Evolutionary conservation across 2,329 filamentous ascomycete genomes (phyloP).

Genomic region (Metarhizium brunneum): DNA sequence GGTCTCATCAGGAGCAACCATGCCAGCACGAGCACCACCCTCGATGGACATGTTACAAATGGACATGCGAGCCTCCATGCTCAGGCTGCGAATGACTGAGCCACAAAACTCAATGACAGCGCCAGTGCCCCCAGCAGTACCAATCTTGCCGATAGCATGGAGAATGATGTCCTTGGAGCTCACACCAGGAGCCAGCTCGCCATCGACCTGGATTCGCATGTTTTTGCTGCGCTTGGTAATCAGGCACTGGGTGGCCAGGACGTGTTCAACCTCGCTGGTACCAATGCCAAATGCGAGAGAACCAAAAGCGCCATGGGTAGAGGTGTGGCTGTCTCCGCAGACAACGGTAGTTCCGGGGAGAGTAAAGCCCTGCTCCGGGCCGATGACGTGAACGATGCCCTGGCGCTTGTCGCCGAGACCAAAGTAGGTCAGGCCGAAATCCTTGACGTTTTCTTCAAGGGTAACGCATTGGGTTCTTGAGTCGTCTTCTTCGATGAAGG

Average conservation of each 20-base stretch:
- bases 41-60: conserved; percentile 99
- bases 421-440: conserved; percentile 95
- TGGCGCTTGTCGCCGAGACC: conserved; percentile 93
- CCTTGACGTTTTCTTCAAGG: conserved; percentile 93
- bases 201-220: conserved; percentile 95
- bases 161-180: conserved; percentile 95
- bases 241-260: conserved; percentile 90
- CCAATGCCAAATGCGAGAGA: conserved; percentile 94
- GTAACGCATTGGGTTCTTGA: conserved; percentile 91
- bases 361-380: conserved; percentile 97
- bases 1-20: conserved; percentile 90
- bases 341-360: conserved; percentile 94
- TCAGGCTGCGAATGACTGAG: conserved; percentile 78
- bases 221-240: conserved; percentile 96
- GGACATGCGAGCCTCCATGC: conserved; percentile 97
- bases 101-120: conserved; percentile 97
- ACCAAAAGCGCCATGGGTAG: conserved; percentile 94
- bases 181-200: conserved; percentile 79
- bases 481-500: conserved; percentile 92
- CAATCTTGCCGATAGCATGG: conserved; percentile 85
- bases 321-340: conserved; percentile 96
- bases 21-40: conserved; percentile 86
- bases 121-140: conserved; percentile 89
- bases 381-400: conserved; percentile 97
- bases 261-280: conserved; percentile 97